Conservation (phyloP, 2,329 filamentous ascomycete genomes). For the Colletotrichum plurivorum region DNA sequence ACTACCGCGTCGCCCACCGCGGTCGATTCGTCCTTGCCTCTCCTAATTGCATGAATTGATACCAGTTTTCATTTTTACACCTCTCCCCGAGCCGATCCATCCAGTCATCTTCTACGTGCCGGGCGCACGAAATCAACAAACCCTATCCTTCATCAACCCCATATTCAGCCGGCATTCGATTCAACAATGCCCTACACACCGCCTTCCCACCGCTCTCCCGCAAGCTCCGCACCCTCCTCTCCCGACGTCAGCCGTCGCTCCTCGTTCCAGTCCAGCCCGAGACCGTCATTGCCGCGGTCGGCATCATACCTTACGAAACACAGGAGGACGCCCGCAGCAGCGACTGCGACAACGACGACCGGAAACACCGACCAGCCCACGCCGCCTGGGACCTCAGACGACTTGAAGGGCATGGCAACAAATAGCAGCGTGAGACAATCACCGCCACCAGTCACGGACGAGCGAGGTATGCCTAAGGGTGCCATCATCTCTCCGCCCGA, state of each 20-base stretch:
- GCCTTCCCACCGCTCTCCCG: conserved; percentile 76
- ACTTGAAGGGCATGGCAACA: conserved; percentile 61
- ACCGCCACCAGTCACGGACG: conserved; percentile 83
- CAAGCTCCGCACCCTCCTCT: conserved; percentile 70
- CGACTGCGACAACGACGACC: conserved; percentile 42
- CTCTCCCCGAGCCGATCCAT: conserved; percentile 1
- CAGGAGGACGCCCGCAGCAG: conserved; percentile 69
- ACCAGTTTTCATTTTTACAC: conserved; percentile 37
- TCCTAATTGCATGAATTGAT: conserved; percentile 40
- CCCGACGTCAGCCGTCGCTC: conserved; percentile 71
- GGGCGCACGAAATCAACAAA: conserved; percentile 28
- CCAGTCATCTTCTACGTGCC: conserved; percentile 20
- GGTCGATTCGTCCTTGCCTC: background rate
- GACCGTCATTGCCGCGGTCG: conserved; percentile 73
- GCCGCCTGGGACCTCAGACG: conserved; percentile 65
- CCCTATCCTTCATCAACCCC: background rate
- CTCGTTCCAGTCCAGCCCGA: conserved; percentile 65
- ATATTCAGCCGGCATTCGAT: conserved; percentile 44
- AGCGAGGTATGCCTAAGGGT: conserved; percentile 80
- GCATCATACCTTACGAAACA: conserved; percentile 77
- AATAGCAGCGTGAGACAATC: conserved; percentile 82
- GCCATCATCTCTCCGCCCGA: conserved; percentile 94
- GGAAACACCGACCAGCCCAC: conserved; percentile 57
- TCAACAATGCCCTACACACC: conserved; percentile 89
- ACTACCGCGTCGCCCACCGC: conserved; percentile 17